A percentile compares a stretch with the other conserved stretches of the same genome.
Conservation (phyloP, 169 alveolate genomes). For the Cryptosporidium canis region DNA sequence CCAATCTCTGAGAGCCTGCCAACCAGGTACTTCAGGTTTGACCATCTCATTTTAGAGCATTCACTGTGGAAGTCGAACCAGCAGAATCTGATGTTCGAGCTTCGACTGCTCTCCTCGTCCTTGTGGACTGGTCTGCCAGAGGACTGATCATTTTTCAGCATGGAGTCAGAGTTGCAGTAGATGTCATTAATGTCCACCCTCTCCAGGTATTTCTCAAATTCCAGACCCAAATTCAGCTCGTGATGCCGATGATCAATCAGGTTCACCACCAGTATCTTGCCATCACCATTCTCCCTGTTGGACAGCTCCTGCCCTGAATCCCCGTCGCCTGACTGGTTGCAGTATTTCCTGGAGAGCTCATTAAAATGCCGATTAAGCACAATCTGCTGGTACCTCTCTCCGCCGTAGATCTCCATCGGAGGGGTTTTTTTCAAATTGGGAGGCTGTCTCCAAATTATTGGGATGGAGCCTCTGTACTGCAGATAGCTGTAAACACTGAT, state of each 20-base stretch:
- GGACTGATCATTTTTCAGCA: neutral
- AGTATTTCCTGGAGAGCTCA: constrained; percentile 73
- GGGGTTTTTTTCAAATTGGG: constrained; percentile 86
- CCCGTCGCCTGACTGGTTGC: constrained; percentile 10
- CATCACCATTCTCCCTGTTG: constrained; percentile 72
- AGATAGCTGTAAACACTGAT: constrained; percentile 86
- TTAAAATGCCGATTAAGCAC: constrained; percentile 79
- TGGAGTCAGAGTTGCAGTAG: neutral
- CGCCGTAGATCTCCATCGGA: constrained; percentile 77
- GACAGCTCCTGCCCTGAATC: neutral
- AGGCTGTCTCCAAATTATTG: constrained; percentile 92
- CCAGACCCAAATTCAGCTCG: constrained; percentile 77
- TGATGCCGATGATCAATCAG: constrained; percentile 87
- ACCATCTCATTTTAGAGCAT: constrained; percentile 89
- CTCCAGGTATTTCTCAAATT: constrained; percentile 73
- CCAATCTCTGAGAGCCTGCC: constrained; percentile 46
- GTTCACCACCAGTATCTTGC: constrained; percentile 82
- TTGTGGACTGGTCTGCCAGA: constrained; percentile 4
- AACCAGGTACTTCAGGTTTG: constrained; percentile 82
- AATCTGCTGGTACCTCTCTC: constrained; percentile 73
- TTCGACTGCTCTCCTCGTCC: neutral
- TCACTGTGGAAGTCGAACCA: constrained; percentile 94
- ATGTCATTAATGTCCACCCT: constrained; percentile 45
- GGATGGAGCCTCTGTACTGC: constrained; percentile 96
- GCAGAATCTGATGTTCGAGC: constrained; percentile 76